Base-by-base conservation (phyloP, 78 protist species). In the Acrasis kona region DNA sequence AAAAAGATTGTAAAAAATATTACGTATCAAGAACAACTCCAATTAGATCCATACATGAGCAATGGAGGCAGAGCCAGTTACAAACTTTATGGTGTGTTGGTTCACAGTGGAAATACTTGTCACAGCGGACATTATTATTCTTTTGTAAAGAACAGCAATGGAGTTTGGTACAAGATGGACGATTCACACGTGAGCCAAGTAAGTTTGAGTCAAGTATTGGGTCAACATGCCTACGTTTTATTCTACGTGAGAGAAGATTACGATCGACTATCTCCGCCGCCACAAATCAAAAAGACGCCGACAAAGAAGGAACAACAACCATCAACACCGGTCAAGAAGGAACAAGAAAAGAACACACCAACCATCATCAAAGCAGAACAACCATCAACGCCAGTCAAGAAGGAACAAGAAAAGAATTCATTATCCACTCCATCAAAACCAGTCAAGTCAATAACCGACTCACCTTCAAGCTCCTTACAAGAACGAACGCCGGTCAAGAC, bases 61-160 rank as follows among this genome's bases (percentile, higher is more conserved):
- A 10, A 12, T 0, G 69, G 39, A 0, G 36, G 41, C 10, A 2
- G 35, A 8, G 28, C 2, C 9, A 34, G 0, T 58, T 94, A 93
- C 74, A 70, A 58, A 41, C 81, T 94, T 28, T 82, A 80, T 77
- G 94, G 74, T 4, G 94, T 91, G 34, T 65, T 93, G 32, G 95
- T 92, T 27, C 98, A 95, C 71, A 9, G 31, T 4, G 98, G 98
- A 19, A 32, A 30, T 30, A 37, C 85, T 12, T 9, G 80, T 0
- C 69, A 65, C 40, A 74, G 84, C 3, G 98, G 98, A 39, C 98
- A 95, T 72, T 95, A 95, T 80, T 87, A 73, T 77, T 42, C 89
- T 39, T 87, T 8, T 41, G 88, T 89, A 9, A 36, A 27, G 10
- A 30, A 61, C 31, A 10, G 76, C 12, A 9, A 8, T 41, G 84